These are phyloP conservation scores for Neohortaea acidophila DNA, from an alignment of 495 filamentous ascomycete genomes.

Conservation along the genomic window DNA sequence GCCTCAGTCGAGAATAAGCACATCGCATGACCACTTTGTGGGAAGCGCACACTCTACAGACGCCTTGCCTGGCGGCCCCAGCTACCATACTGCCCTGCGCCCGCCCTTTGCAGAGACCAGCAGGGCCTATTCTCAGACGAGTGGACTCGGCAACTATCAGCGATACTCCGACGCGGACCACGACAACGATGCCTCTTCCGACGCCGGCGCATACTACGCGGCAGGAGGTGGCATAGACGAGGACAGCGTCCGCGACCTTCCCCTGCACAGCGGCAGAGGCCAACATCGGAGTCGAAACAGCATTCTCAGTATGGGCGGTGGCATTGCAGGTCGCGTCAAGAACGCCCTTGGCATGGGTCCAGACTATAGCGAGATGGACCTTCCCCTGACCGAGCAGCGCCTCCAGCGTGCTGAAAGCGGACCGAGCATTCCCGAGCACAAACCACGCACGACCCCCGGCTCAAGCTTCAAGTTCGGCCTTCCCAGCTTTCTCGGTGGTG, in stretches of 20 bases:
- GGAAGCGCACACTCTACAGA: constrained; percentile 39
- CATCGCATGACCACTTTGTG: constrained; percentile 91
- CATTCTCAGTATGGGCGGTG: constrained; percentile 70
- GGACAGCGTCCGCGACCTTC: constrained; percentile 31
- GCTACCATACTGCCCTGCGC: constrained; percentile 12
- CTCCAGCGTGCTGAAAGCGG: constrained; percentile 34
- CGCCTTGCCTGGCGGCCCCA: constrained; percentile 38
- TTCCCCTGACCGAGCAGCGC: constrained; percentile 75
- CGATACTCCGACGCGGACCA: constrained; percentile 80
- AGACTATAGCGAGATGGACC: constrained; percentile 95
- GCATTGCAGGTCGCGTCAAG: constrained; percentile 71
- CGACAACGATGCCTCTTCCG: constrained; percentile 34
- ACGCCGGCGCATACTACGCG: constrained; percentile 40
- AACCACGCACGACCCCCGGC: constrained; percentile 11
- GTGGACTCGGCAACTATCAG: constrained; percentile 70
- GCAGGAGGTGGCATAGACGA: constrained; percentile 46
- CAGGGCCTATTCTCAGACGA: constrained; percentile 67
- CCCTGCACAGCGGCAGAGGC: constrained; percentile 31
- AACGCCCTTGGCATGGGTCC: constrained; percentile 82
- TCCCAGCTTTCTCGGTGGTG: constrained; percentile 56
- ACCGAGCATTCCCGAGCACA: background rate
- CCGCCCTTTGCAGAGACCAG: constrained; percentile 22
- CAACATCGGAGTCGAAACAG: constrained; percentile 67
- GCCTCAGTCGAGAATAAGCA: constrained; percentile 56
- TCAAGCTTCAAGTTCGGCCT: constrained; percentile 73